These are phyloP conservation scores for Saturnispora sekii DNA, from an alignment of 805 yeast genomes.

Conservation along the genomic window DNA sequence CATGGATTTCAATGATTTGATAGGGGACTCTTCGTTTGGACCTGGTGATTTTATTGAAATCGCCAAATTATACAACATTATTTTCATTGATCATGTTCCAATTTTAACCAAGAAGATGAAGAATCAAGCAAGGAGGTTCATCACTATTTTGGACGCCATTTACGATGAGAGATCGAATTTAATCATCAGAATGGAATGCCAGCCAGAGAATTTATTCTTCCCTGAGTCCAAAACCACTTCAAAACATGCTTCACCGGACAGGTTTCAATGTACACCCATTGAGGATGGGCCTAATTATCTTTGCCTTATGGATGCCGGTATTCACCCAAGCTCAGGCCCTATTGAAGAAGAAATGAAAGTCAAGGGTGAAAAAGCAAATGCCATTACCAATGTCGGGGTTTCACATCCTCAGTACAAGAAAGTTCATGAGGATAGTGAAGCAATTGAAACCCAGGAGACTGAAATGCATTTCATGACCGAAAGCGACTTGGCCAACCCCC, in stretches of 20 bases:
- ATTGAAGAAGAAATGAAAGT: slow-evolving; percentile 43
- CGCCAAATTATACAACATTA: slow-evolving; percentile 47
- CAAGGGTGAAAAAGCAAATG: slow-evolving; percentile 6
- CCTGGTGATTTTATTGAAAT: slow-evolving; percentile 64
- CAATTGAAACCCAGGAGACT: slow-evolving; percentile 36
- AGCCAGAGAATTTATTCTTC: slow-evolving; percentile 48
- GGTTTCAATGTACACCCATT: slow-evolving; percentile 13
- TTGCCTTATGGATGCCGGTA: slow-evolving; percentile 8
- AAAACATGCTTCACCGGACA: slow-evolving; percentile 1
- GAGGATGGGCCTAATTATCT: slow-evolving; percentile 10
- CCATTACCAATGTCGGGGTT: slow-evolving; percentile 2
- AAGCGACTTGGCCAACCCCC: slow-evolving; percentile 51
- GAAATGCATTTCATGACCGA: slow-evolving; percentile 62
- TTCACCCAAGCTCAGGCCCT: slow-evolving; percentile 27
- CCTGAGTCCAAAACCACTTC: slow-evolving; percentile 27
- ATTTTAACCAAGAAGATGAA: slow-evolving; percentile 45
- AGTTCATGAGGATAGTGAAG: neutral
- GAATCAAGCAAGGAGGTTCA: slow-evolving; percentile 60
- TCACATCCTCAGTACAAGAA: slow-evolving; percentile 4
- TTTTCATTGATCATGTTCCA: slow-evolving; percentile 55
- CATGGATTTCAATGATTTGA: slow-evolving; percentile 44
- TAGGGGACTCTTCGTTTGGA: slow-evolving; percentile 43
- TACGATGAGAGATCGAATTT: slow-evolving; percentile 60
- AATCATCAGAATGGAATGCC: slow-evolving; percentile 40
- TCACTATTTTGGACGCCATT: slow-evolving; percentile 56